phyloP scores from a whole-genome alignment of 2,329 filamentous ascomycete species.

The Aotearoamyces nothofagi region DNA sequence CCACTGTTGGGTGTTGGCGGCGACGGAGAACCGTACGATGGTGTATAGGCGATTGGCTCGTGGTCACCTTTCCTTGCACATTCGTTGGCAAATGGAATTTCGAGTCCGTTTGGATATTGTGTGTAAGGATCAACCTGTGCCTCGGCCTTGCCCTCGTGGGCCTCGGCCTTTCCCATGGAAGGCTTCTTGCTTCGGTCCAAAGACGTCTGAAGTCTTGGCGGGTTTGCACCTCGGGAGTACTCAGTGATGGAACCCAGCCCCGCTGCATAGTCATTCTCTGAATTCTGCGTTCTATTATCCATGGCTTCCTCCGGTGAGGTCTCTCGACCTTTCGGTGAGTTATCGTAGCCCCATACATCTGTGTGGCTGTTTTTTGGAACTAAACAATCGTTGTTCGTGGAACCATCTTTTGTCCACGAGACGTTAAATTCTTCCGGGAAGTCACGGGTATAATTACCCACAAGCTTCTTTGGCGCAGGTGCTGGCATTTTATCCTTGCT shows the following conservation, averaged over 20 bases:
- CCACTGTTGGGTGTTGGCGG: no score
- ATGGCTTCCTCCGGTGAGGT: conserved; percentile 4
- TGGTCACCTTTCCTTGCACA: conserved; percentile 7
- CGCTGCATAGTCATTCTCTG: conserved; percentile 14
- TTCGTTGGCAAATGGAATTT: conserved; percentile 31
- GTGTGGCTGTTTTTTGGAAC: conserved; percentile 4
- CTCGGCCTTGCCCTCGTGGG: conserved; percentile 1
- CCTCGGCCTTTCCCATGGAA: background rate
- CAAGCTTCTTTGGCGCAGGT: conserved; percentile 22
- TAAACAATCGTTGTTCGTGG: conserved; percentile 6
- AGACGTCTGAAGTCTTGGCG: conserved; percentile 15
- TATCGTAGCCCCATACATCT: no score
- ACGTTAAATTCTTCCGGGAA: conserved; percentile 35
- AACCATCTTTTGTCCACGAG: conserved; percentile 23
- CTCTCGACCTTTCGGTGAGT: no score
- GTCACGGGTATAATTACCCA: conserved; percentile 33
- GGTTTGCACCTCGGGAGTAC: conserved; percentile 12
- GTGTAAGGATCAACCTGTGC: conserved; percentile 23
- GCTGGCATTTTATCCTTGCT: conserved; percentile 3
- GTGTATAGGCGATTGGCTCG: background rate
- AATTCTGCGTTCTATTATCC: conserved; percentile 9
- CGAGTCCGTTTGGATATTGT: conserved; percentile 29
- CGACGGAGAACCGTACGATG: background rate
- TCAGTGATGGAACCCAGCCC: conserved; percentile 6
- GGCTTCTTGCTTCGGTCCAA: conserved; percentile 12